Evolutionary conservation across 192 early-diverging fungal species (phyloP).

Genomic region (Linnemannia schmuckeri): DNA sequence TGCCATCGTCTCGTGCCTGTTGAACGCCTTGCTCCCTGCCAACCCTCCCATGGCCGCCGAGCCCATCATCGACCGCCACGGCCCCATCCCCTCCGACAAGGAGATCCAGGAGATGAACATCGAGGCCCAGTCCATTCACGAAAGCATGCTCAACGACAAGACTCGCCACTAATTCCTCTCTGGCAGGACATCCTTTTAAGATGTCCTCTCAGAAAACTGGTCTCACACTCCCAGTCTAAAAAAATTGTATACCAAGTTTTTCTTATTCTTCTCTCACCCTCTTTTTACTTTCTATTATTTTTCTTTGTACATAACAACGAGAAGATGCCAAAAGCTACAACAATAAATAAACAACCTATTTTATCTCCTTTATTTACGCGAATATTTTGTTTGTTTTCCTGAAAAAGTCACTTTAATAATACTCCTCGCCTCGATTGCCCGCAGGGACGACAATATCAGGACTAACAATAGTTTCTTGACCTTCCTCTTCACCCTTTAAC

Average conservation of each 20-base stretch:
- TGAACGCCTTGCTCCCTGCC: conserved; percentile 57
- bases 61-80: conserved; percentile 49
- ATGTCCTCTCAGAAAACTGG: neutral
- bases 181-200: neutral
- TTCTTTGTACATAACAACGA: too few species aligned
- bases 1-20: conserved; percentile 56
- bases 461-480: neutral
- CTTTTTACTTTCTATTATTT: neutral
- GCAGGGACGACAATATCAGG: neutral
- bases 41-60: conserved; percentile 39
- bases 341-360: neutral
- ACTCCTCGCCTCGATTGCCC: neutral
- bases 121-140: conserved; percentile 51
- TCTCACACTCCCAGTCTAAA: neutral
- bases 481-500: neutral
- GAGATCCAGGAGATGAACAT: conserved; percentile 52
- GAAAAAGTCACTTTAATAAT: neutral
- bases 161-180: neutral
- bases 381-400: too few species aligned
- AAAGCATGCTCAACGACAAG: conserved; percentile 41
- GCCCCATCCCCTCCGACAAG: conserved; percentile 26
- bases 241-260: conserved; percentile 8
- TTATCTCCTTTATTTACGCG: neutral
- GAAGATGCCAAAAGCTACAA: too few species aligned
- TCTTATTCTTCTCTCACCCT: neutral